Conservation (phyloP, 2,329 filamentous ascomycete species). For the Arachnopeziza araneosa region DNA sequence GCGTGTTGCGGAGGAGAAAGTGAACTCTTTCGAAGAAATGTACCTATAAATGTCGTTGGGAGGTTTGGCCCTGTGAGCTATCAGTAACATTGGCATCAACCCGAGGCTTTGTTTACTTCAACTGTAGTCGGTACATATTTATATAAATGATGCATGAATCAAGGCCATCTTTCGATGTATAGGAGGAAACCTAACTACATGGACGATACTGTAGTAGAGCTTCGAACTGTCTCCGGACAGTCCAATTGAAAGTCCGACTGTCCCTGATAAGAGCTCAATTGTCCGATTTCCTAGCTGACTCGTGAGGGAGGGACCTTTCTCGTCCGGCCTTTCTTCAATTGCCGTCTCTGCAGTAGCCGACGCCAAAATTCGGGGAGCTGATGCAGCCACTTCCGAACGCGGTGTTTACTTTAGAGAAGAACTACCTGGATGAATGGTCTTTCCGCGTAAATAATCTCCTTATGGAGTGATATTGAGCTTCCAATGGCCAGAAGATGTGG, state of each 20-base stretch:
- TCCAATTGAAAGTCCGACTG: background rate
- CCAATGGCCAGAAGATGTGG: no score
- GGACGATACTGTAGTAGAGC: no score
- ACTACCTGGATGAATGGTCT: background rate
- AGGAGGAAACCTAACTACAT: slow-evolving; percentile 34
- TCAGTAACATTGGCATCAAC: no score
- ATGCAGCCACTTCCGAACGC: background rate
- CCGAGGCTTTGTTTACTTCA: no score
- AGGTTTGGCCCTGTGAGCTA: no score
- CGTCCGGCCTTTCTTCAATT: background rate
- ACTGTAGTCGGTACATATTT: no score
- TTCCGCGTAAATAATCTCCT: background rate
- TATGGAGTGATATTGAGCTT: no score
- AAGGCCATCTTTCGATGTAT: no score
- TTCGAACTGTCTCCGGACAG: no score
- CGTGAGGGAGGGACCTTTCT: background rate
- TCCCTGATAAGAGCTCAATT: background rate
- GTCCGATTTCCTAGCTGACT: no score
- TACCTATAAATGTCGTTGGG: slow-evolving; percentile 7
- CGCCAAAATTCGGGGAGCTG: background rate
- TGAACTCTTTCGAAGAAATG: slow-evolving; percentile 28
- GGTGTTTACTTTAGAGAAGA: background rate
- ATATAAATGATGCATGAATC: no score
- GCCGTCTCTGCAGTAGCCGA: background rate
- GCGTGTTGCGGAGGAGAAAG: slow-evolving; percentile 32